phyloP scores from a whole-genome alignment of 768 basidiomycete genomes.

The Lenzites betulinus region DNA sequence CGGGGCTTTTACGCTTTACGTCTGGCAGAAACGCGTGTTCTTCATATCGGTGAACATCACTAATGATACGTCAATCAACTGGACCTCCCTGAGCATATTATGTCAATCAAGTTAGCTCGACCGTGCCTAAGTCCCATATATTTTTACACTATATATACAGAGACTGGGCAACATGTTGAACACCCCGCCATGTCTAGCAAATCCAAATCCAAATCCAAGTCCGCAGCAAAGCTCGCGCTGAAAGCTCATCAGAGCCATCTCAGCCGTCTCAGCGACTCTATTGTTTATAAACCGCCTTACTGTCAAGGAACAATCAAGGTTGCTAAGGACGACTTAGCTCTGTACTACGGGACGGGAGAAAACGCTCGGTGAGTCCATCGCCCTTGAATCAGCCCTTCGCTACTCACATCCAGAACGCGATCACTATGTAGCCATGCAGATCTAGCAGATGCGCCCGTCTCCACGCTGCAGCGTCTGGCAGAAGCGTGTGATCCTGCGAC shows the following conservation, averaged over 20 bases:
- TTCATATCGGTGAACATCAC: too few relatives aligned
- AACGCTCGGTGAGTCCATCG: neutral
- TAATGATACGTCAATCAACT: too few relatives aligned
- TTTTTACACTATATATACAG: too few relatives aligned
- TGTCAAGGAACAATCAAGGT: conserved; percentile 18
- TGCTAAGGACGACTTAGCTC: conserved; percentile 1
- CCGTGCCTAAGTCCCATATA: too few relatives aligned
- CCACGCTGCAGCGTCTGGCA: conserved; percentile 30
- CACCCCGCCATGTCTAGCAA: neutral
- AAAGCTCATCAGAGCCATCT: conserved; percentile 6
- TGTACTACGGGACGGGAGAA: conserved; percentile 13
- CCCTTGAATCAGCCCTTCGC: too few relatives aligned
- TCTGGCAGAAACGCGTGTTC: too few relatives aligned
- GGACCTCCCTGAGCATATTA: too few relatives aligned
- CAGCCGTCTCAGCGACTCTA: neutral
- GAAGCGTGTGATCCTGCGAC: conserved; percentile 43
- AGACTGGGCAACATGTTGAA: neutral
- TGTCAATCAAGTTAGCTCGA: too few relatives aligned
- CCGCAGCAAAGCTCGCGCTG: neutral
- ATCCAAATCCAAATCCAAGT: neutral
- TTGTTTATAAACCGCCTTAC: conserved; percentile 19
- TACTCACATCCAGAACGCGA: too few relatives aligned
- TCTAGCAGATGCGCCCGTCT: conserved; percentile 13
- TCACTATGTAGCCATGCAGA: conserved; percentile 9
- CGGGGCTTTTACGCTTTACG: too few relatives aligned